Base-by-base conservation (phyloP, 257 asterid species). In the Capsicum chinense region DNA sequence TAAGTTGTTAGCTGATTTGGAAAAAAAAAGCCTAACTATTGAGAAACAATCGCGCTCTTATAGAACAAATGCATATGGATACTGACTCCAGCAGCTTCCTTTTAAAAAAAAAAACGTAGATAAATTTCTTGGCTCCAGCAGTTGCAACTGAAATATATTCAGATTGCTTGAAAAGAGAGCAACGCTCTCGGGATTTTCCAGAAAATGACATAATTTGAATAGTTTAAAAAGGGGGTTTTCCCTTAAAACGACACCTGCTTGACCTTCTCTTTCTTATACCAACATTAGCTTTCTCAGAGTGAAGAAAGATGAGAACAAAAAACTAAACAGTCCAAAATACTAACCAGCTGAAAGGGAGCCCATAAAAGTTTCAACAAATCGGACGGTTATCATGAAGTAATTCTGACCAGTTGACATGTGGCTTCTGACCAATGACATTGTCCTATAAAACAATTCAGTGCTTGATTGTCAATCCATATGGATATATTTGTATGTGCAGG, bases 301-400 rank as follows among this genome's bases (percentile, higher is more conserved):
- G 12, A 82, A 67, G 67, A 73, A 69, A 50, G 62, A 74, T 74
- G 47, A 74, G 57, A 13, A 13, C 33, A 74, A 50, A n/a, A 50
- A 12, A 50, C 44, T 74, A 50, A 19, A 52, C 19, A 6, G 64
- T 54, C 37, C 64, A 78, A 56, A 56, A 78, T 74, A 91, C 87
- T 81, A 88, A 97, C 99, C 99, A 91, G 99, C 92, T 85, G 98
- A 95, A 92, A 97, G 47, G 67, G 99, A 97, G 83, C 99, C 99
- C 84, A 94, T 92, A 87, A 97, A 97, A 50, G 98, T 95, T 92
- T 97, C 99, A 48, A 97, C 93, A 92, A 97, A 97, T 89, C 99
- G 92, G 87, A 97, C 87, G 88, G 93, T 92, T 84, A 97, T 86
- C 97, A 93, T 93, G 90, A 97, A 91, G 87, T 91, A 64, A 89